These are phyloP conservation scores for Leishmania braziliensis DNA, from an alignment of 208 protist genomes.

Conservation along the genomic window DNA sequence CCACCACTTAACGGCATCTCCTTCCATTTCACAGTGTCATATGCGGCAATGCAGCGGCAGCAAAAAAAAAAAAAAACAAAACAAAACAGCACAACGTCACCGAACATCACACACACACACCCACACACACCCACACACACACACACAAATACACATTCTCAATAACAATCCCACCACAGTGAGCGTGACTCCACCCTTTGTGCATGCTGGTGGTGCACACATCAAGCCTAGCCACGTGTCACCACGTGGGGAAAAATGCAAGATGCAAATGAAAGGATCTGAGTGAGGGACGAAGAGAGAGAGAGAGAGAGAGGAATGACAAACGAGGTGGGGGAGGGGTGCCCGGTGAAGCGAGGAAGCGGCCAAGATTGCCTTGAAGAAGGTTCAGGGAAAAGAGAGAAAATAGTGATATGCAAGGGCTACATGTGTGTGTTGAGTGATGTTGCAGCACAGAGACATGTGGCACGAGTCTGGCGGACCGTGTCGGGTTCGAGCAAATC, in stretches of 20 bases:
- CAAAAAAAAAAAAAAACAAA: too few relatives aligned
- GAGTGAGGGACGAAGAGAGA: background rate
- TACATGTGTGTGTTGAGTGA: background rate
- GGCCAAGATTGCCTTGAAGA: background rate
- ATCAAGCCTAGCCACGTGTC: background rate
- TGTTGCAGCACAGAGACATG: background rate
- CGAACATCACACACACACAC: background rate
- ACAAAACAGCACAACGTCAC: background rate
- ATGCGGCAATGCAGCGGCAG: background rate
- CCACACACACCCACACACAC: background rate
- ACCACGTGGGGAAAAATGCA: background rate
- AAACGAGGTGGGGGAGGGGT: background rate
- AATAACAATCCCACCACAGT: background rate
- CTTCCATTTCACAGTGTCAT: background rate
- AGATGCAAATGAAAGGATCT: background rate
- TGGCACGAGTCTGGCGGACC: background rate
- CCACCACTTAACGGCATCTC: background rate
- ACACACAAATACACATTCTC: background rate
- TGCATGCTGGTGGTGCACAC: background rate
- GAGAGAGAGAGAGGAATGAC: slow-evolving; percentile 6
- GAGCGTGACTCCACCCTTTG: background rate
- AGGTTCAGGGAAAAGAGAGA: background rate
- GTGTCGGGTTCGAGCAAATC: background rate
- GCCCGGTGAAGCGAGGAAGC: background rate
- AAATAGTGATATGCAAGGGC: background rate